Conservation (phyloP, 257 asterid species). For the Ehretia macrophylla region DNA sequence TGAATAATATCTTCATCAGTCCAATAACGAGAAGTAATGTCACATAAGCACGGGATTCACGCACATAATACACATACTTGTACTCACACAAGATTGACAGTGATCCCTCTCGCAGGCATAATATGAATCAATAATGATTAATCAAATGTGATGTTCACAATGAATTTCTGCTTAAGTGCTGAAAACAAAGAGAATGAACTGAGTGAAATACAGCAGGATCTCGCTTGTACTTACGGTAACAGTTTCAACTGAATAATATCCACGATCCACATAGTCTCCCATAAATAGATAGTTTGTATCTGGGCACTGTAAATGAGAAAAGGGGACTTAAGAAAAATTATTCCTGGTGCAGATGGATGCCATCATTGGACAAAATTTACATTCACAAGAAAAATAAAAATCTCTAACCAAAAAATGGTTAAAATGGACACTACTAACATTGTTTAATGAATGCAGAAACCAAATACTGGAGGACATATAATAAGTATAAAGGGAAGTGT, state of each 20-base stretch:
- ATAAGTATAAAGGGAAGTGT: too few species aligned
- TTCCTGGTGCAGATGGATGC: too few species aligned
- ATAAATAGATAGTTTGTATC: slow-evolving; percentile 61
- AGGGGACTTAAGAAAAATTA: background rate
- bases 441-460: too few species aligned
- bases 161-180: slow-evolving; percentile 2
- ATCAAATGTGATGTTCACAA: background rate
- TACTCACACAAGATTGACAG: background rate
- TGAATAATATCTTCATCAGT: too few species aligned
- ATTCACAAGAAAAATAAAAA: background rate
- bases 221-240: slow-evolving; percentile 50
- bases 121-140: background rate
- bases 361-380: background rate
- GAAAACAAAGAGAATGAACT: slow-evolving; percentile 9
- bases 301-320: slow-evolving; percentile 48
- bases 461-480: too few species aligned
- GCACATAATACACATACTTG: too few species aligned
- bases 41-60: too few species aligned
- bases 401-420: too few species aligned
- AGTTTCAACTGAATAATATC: slow-evolving; percentile 68
- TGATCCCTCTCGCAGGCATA: too few species aligned
- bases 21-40: too few species aligned
- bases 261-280: slow-evolving; percentile 77
- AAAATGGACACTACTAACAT: too few species aligned
- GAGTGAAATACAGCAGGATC: slow-evolving; percentile 1